phyloP scores from a whole-genome alignment of 2,329 filamentous ascomycete species.

The Eutypa lata region DNA sequence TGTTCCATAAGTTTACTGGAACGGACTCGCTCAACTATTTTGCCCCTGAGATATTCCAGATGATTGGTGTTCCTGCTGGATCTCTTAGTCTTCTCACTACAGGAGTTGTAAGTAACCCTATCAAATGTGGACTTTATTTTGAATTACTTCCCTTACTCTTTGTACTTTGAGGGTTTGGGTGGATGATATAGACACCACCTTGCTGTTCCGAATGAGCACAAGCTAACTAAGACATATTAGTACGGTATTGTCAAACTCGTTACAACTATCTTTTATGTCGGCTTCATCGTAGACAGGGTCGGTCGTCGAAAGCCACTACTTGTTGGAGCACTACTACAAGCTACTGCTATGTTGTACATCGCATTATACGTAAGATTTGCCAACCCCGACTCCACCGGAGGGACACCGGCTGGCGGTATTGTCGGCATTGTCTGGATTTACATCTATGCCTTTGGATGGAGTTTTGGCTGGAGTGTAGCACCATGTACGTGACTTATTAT shows the following conservation, averaged over 20 bases:
- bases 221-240: not conserved
- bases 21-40: constrained; percentile 39
- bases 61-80: constrained; percentile 33
- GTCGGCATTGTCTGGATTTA: constrained; percentile 36
- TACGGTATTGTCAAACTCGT: constrained; percentile 32
- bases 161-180: no score
- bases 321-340: constrained; percentile 27
- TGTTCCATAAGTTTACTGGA: constrained; percentile 40
- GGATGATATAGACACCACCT: no score
- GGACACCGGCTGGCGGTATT: constrained; percentile 36
- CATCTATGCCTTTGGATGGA: constrained; percentile 27
- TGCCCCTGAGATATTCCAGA: constrained; percentile 35
- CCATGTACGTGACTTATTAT: constrained; percentile 9
- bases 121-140: not conserved
- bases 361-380: constrained; percentile 33
- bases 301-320: constrained; percentile 28
- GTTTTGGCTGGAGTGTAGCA: constrained; percentile 21
- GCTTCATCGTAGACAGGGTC: constrained; percentile 29
- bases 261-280: constrained; percentile 29
- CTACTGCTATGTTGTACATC: constrained; percentile 29
- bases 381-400: constrained; percentile 24
- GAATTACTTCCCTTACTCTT: not conserved
- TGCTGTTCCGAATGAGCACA: constrained; percentile 7
- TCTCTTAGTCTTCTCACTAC: constrained; percentile 33
- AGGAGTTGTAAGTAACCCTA: constrained; percentile 21